Evolutionary conservation across 2,329 filamentous ascomycete genomes (phyloP), one percentile per base, ranked within the genome.

Genomic region (Colletotrichum euphorbiae): DNA sequence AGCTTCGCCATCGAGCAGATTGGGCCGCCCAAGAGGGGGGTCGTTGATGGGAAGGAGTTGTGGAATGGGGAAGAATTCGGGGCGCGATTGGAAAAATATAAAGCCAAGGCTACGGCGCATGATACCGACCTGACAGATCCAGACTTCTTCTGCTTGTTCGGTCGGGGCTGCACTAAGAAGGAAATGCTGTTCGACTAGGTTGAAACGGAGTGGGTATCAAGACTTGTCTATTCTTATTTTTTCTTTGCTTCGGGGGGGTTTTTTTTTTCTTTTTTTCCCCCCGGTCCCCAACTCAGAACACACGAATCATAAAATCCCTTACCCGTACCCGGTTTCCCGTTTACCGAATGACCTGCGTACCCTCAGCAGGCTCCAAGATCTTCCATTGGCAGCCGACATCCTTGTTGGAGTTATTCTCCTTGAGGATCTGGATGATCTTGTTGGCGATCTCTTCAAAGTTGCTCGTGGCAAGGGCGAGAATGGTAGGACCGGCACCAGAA

Each of bases 401-500:
- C 78, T 93, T 82, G 70, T 82, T 78, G 59, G 78, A 73, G 65
- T 83, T 83, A 70, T 80, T 87, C 74, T 87, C 80, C 73, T 88
- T 86, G 81, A 98, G 94, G 74, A 89, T 87, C 38, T 84, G 81
- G 69, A 97, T 89, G 73, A 97, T 93, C 75, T 89, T 88, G 57
- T 89, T 82, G 3, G 96, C 95, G 73, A 99, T 98, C 67, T 89
- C 85, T 69, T 94, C 91, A 77, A 98, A 98, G 81, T 97, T 93
- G 72, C 90, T 86, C 2, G 95, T 98, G 2, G 96, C 96, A 45
- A 99, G 86, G 3, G 95, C 96, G 50, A 99, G 84, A 71, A 99
- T 98, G 31, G 95, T 98, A 21, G 96, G 96, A 0, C 96, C 96
- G 7, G 96, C 96, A 19, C 96, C 96, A 0, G 94, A 98, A 28